Conservation (phyloP, 75 land plant species). For the Cupressus sempervirens region DNA sequence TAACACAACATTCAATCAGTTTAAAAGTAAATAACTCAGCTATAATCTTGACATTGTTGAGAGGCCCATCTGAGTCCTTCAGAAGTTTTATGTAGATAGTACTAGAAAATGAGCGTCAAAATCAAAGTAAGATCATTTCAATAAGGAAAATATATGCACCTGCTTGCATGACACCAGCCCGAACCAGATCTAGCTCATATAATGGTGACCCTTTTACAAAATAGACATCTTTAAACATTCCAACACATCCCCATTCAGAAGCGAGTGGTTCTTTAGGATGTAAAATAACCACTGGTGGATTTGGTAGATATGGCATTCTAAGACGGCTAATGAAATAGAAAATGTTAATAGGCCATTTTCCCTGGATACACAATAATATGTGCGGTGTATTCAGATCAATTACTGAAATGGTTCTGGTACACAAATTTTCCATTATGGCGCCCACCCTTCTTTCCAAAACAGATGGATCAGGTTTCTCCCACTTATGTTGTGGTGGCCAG, state of each 20-base stretch:
- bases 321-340: conserved; percentile 33
- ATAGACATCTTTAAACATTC: conserved; percentile 35
- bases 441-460: conserved; percentile 21
- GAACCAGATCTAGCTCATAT: conserved; percentile 42
- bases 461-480: conserved; percentile 34
- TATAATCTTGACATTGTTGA: neutral
- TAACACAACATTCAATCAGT: neutral
- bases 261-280: conserved; percentile 25
- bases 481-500: conserved; percentile 34
- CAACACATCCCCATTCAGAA: conserved; percentile 39
- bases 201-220: conserved; percentile 38
- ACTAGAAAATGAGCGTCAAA: neutral
- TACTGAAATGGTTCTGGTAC: conserved; percentile 21
- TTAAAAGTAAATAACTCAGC: too few species aligned
- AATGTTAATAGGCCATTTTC: conserved; percentile 33
- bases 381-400: conserved; percentile 26
- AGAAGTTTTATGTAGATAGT: neutral
- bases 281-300: conserved; percentile 30
- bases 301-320: conserved; percentile 19
- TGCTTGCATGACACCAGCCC: conserved; percentile 36
- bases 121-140: neutral
- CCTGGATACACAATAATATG: conserved; percentile 31
- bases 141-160: conserved; percentile 8
- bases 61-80: neutral
- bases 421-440: conserved; percentile 22